Evolutionary conservation across 495 filamentous ascomycete species (phyloP).

Genomic region (Daldinia decipiens): DNA sequence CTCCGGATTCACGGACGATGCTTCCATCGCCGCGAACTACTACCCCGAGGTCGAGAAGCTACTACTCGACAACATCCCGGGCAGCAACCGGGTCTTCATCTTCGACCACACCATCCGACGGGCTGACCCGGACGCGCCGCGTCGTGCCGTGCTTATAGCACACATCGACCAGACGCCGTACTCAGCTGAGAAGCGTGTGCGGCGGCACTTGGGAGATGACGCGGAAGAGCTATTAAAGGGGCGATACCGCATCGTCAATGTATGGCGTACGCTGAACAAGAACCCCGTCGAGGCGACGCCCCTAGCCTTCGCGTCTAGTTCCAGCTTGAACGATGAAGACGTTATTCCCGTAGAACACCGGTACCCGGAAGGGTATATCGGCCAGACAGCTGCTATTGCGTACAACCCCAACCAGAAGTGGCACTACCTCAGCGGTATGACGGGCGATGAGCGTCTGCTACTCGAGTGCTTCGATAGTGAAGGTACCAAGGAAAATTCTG

Average conservation of each 20-base stretch:
- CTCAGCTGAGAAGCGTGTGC: slow-evolving; percentile 72
- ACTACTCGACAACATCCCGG: slow-evolving; percentile 69
- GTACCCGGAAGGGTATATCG: slow-evolving; percentile 73
- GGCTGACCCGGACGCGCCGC: slow-evolving; percentile 57
- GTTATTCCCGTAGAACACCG: slow-evolving; percentile 78
- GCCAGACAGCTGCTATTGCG: slow-evolving; percentile 79
- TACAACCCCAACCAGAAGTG: slow-evolving; percentile 70
- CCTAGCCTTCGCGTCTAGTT: slow-evolving; percentile 74
- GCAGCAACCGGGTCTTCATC: slow-evolving; percentile 69
- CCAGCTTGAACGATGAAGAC: slow-evolving; percentile 68
- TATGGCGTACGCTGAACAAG: slow-evolving; percentile 81
- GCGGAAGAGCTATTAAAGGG: slow-evolving; percentile 66
- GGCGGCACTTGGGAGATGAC: slow-evolving; percentile 67
- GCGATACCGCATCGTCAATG: slow-evolving; percentile 85
- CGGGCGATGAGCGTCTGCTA: slow-evolving; percentile 75
- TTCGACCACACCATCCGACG: slow-evolving; percentile 94
- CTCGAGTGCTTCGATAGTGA: slow-evolving; percentile 85
- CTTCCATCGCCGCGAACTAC: slow-evolving; percentile 71
- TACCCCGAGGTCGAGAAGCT: slow-evolving; percentile 84
- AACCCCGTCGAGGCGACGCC: slow-evolving; percentile 75
- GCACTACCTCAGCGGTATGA: slow-evolving; percentile 85
- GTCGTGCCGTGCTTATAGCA: slow-evolving; percentile 73
- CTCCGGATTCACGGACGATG: slow-evolving; percentile 70
- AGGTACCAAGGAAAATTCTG: slow-evolving; percentile 55
- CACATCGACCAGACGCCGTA: slow-evolving; percentile 85